Conservation (phyloP, 805 yeast genomes). For the Candida tallmaniae region DNA sequence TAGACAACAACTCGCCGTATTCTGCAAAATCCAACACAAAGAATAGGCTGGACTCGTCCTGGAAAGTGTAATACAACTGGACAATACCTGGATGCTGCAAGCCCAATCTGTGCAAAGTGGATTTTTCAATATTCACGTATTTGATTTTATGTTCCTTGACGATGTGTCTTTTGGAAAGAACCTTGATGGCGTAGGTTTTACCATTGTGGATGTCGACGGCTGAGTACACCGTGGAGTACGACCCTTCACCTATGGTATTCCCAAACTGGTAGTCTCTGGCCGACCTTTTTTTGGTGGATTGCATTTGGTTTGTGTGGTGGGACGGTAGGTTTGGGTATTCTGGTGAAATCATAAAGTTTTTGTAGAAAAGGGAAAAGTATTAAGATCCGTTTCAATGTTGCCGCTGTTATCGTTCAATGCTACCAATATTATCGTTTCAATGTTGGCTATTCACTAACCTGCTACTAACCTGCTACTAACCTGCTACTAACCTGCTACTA, state of each 20-base stretch:
- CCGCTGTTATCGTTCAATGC: too few relatives aligned
- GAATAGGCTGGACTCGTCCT: constrained; percentile 80
- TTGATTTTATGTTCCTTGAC: constrained; percentile 92
- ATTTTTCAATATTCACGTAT: constrained; percentile 93
- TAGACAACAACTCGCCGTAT: constrained; percentile 85
- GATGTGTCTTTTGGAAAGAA: constrained; percentile 86
- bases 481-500: too few relatives aligned
- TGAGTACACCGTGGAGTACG: constrained; percentile 88
- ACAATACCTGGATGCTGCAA: constrained; percentile 91
- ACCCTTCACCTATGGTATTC: constrained; percentile 88
- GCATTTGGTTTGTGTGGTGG: too few relatives aligned
- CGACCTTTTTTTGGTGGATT: constrained; percentile 36
- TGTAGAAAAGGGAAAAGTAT: too few relatives aligned
- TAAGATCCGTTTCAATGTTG: too few relatives aligned
- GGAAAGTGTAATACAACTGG: constrained; percentile 88
- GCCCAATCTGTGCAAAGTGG: constrained; percentile 80
- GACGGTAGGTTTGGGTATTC: too few relatives aligned
- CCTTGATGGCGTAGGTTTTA: constrained; percentile 83
- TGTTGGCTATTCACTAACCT: too few relatives aligned
- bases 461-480: too few relatives aligned
- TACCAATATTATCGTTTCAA: too few relatives aligned
- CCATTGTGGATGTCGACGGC: constrained; percentile 75
- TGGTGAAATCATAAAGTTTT: too few relatives aligned
- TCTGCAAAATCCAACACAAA: constrained; percentile 93
- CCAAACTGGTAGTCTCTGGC: constrained; percentile 90